Evolutionary conservation across 495 filamentous ascomycete genomes (phyloP), one percentile per base, ranked within the genome.

Genomic region (Poronia punctata): DNA sequence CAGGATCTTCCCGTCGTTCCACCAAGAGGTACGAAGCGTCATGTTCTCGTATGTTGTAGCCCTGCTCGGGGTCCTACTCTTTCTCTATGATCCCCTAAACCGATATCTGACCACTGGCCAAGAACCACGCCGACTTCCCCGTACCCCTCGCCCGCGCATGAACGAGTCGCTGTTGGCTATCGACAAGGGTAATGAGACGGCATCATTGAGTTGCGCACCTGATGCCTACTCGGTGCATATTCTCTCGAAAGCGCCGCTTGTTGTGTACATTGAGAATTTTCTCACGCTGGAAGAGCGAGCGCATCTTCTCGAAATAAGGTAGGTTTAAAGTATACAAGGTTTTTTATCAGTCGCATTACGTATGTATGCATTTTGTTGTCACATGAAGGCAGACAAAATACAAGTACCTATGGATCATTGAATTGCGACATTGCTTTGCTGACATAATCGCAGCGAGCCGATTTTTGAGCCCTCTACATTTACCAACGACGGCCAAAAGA

Each of bases 191-290:
- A 58, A 61, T 45, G 36, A 49, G 26, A 60, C 52, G 33, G 38
- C 33, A 24, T 45, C 43, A 3, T 21, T 38, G 34, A 38, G 42
- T 10, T 71, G 67, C 22, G 35, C 47, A 5, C 48, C 45, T 2
- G 54, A 64, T 32, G 43, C 47, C 7, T 68, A 67, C 46, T 52
- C 50, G 0, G 55, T 67, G 14, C 64, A 69, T 38, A 48, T 71
- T 15, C 61, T 60, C 32, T 65, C 58, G 7, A 55, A 65, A 36
- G 65, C 59, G 22, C 67, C 66, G 12, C 41, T 70, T 18, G 67
- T 70, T 1, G 46, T 71, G 5, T 71, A 71, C 39, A 52, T 71
- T 15, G 67, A 71, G 50, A 57, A 64, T 33, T 70, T 71, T 25
- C 22, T 71, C 24, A 48, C 53, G 3, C 17, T 20, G 10, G 46